Percentiles rank a stretch among this genome's conserved stretches.
phyloP scores from a whole-genome alignment of 2,329 filamentous ascomycete genomes.

The Stachybotrys elegans region DNA sequence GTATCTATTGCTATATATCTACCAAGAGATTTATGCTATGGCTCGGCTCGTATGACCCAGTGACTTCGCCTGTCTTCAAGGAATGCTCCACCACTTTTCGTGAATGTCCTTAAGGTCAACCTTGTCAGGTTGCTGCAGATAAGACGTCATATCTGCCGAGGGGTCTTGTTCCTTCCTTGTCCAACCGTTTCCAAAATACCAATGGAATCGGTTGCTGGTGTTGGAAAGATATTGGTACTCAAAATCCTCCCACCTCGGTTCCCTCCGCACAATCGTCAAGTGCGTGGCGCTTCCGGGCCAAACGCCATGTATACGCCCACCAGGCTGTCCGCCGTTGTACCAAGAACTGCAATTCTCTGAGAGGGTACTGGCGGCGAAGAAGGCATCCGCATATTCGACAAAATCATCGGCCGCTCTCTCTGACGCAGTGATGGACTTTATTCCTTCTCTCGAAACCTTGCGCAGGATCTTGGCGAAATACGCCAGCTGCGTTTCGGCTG shows the following conservation, averaged over 20 bases:
- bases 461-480: constrained; percentile 64
- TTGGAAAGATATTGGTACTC: constrained; percentile 40
- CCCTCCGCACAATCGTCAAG: constrained; percentile 49
- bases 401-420: constrained; percentile 60
- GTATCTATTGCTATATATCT: too few relatives aligned
- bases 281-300: constrained; percentile 67
- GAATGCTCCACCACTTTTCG: constrained; percentile 61
- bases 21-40: too few relatives aligned
- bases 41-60: too few relatives aligned
- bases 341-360: constrained; percentile 63
- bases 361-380: constrained; percentile 50
- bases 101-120: constrained; percentile 59
- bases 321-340: constrained; percentile 64
- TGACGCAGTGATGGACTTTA: constrained; percentile 55
- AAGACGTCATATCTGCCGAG: constrained; percentile 56
- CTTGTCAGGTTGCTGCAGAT: constrained; percentile 51
- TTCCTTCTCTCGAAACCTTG: constrained; percentile 61
- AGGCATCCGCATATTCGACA: constrained; percentile 51
- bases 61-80: too few relatives aligned
- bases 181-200: constrained; percentile 64
- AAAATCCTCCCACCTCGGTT: constrained; percentile 54
- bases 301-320: constrained; percentile 59
- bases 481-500: constrained; percentile 59
- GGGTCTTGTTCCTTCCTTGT: constrained; percentile 53
- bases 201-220: constrained; percentile 49